A percentile compares a stretch with the other conserved stretches of the same genome.
Conservation (phyloP, 1,139 yeast species). For the Hansenula sp. region DNA sequence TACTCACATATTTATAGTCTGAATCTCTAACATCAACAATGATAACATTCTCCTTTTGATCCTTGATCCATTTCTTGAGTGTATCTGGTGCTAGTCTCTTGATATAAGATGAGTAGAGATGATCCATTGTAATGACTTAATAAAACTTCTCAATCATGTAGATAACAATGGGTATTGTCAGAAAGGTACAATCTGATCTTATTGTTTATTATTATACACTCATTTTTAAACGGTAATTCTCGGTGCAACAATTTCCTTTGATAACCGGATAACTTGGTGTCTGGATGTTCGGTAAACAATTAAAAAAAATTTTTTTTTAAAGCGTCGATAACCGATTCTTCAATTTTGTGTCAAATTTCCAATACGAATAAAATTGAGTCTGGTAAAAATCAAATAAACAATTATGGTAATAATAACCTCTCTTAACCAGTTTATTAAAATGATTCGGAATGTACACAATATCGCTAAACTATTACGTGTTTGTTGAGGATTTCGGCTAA, state of each 20-base stretch:
- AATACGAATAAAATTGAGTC: neutral
- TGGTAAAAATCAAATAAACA: neutral
- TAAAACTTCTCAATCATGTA: too few species aligned
- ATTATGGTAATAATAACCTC: too few species aligned
- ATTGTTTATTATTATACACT: too few species aligned
- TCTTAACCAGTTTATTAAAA: too few species aligned
- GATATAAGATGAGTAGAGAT: neutral
- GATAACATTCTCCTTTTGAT: conserved; percentile 1
- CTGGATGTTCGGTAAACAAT: neutral
- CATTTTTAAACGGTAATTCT: neutral
- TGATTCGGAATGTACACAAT: too few species aligned
- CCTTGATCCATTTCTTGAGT: conserved; percentile 11
- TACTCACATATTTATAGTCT: conserved; percentile 13
- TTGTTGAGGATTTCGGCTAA: too few species aligned
- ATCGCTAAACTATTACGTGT: too few species aligned
- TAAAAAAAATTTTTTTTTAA: too few species aligned
- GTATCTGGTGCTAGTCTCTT: neutral
- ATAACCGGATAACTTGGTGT: neutral
- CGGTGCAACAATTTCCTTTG: neutral
- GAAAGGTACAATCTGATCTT: neutral
- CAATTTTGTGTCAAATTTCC: neutral
- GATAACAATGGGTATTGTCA: neutral
- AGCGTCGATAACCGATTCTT: neutral
- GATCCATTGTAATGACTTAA: neutral
- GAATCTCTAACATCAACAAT: conserved; percentile 20